These are phyloP conservation scores for Dioscorea alata DNA, from an alignment of 106 monocot genomes.

Conservation along the genomic window DNA sequence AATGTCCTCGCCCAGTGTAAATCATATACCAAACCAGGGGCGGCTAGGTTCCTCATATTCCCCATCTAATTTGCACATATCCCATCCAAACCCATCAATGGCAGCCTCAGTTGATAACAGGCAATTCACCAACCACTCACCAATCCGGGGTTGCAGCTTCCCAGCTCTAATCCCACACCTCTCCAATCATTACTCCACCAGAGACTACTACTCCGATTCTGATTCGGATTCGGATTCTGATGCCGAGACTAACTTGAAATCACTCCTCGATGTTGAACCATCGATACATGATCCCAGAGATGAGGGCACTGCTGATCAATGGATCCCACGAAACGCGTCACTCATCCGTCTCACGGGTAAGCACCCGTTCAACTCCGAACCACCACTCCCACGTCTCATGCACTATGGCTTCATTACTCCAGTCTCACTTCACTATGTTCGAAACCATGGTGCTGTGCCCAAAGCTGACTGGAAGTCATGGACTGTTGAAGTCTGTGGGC, in stretches of 20 bases:
- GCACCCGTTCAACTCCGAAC: slow-evolving; percentile 94
- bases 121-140: slow-evolving; percentile 13
- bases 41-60: not conserved
- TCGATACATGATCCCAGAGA: slow-evolving; percentile 55
- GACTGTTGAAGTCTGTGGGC: slow-evolving; percentile 63
- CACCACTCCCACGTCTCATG: slow-evolving; percentile 68
- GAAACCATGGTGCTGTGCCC: slow-evolving; percentile 93
- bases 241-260: slow-evolving; percentile 7
- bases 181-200: not conserved
- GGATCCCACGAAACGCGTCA: slow-evolving; percentile 64
- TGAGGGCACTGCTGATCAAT: slow-evolving; percentile 61
- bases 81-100: slow-evolving; percentile 8
- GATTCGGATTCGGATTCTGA: slow-evolving; percentile 22
- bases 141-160: slow-evolving; percentile 15
- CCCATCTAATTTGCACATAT: not conserved
- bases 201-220: not conserved
- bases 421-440: slow-evolving; percentile 75
- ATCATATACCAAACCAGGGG: not conserved
- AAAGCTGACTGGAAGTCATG: slow-evolving; percentile 47
- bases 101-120: slow-evolving; percentile 38
- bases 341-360: slow-evolving; percentile 92
- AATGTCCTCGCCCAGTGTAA: too few species aligned
- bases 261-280: slow-evolving; percentile 21
- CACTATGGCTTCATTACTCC: slow-evolving; percentile 93
- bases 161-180: not conserved